phyloP scores from a whole-genome alignment of 1,284 basidiomycete species.

The Pseudozyma hubeiensis region DNA sequence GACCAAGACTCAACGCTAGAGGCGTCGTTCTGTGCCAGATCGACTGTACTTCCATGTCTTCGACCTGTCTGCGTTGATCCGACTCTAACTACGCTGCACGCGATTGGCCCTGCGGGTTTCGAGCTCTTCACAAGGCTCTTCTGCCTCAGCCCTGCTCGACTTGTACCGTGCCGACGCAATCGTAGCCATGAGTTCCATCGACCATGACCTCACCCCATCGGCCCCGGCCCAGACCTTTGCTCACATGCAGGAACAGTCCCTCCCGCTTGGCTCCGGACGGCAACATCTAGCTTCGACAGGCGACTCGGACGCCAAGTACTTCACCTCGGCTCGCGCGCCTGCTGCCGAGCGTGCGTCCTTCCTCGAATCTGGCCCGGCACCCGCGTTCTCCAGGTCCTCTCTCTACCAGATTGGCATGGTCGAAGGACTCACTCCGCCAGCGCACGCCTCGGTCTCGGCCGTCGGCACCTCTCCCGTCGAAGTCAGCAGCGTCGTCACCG shows the following conservation, averaged over 20 bases:
- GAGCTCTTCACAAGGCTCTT: too few species aligned
- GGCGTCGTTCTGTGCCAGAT: neutral
- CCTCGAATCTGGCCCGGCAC: constrained; percentile 17
- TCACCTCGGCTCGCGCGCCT: constrained; percentile 5
- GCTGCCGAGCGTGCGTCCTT: constrained; percentile 12
- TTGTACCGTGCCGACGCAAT: neutral
- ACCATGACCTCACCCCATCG: constrained; percentile 43
- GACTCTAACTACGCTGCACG: neutral
- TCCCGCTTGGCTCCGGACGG: constrained; percentile 19
- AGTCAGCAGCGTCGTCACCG: constrained; percentile 53
- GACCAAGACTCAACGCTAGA: too few species aligned
- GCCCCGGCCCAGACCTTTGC: constrained; percentile 37
- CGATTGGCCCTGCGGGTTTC: too few species aligned
- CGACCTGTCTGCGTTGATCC: constrained; percentile 1
- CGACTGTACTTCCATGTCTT: constrained; percentile 4
- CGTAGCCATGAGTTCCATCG: constrained; percentile 14
- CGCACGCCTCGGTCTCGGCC: constrained; percentile 23
- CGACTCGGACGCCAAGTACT: constrained; percentile 2
- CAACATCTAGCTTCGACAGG: constrained; percentile 2
- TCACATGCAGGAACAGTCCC: constrained; percentile 31
- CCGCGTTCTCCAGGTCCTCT: constrained; percentile 31
- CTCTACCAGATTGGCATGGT: constrained; percentile 48
- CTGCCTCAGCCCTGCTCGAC: too few species aligned
- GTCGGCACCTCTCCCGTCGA: constrained; percentile 29
- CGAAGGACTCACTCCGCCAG: constrained; percentile 46